Base-by-base conservation (phyloP, 495 filamentous ascomycete species). In the Tuber magnatum region DNA sequence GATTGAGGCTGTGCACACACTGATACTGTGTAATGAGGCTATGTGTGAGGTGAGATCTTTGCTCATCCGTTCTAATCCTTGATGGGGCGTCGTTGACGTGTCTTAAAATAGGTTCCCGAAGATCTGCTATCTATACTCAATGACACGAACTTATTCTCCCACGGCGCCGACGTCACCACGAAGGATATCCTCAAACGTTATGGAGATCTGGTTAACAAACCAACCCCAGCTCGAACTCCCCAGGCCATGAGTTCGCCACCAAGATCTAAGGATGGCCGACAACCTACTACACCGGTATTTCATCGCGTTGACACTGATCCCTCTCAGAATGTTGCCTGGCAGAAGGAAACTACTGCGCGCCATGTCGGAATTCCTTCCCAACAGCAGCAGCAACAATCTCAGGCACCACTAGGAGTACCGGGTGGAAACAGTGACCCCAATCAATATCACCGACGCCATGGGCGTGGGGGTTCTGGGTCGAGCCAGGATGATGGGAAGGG, bases 181-280 rank as follows among this genome's bases (percentile, higher is more conserved):
- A 98, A 99, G 82, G 95, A 98, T 81, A 98, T 99, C 72, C 88
- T 99, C 38, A 93, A 94, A 83, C 88, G 92, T 61, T 94, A 94
- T 82, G 92, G 91, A 10, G 91, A 93, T 77, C 92, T 94, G 77
- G 87, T 87, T 51, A 88, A 79, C 86, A 86, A n/a, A 85, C 86
- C 76, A 86, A 89, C 73, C 84, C 89, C 73, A 85, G 86, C 80
- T 88, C 92, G 78, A 85, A 89, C 71, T 77, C 84, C 73, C 80
- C 87, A 81, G 77, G 84, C 80, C 82, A 87, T 81, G 82, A 88
- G 70, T 79, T 85, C 83, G 80, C 86, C 78, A 83, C 83, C 80
- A 73, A 87, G 75, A 79, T 86, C 87, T 81, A 80, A 86, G 84
- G 83, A 89, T 84, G 80, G 87, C 24, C 80, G 85, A 71, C 82